These are phyloP conservation scores for Lonicera japonica DNA, from an alignment of 129 eudicot genomes.

Conservation along the genomic window DNA sequence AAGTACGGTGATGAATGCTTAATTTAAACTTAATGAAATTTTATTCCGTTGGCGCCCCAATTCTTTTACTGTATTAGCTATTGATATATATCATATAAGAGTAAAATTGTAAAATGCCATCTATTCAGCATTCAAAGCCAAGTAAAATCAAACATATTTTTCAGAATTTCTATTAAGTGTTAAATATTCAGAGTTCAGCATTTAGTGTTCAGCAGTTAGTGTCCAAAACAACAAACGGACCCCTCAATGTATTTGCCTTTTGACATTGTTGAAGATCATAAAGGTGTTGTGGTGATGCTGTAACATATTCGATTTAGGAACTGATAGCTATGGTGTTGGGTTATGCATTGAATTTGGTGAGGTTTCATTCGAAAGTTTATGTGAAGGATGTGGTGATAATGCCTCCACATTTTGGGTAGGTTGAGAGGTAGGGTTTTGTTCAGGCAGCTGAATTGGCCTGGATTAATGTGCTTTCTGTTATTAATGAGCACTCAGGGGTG, in stretches of 20 bases:
- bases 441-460: slow-evolving; percentile 88
- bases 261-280: slow-evolving; percentile 35
- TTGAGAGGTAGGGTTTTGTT: slow-evolving; percentile 70
- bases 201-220: too few species aligned
- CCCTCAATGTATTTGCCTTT: slow-evolving; percentile 52
- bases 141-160: too few species aligned
- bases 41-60: too few species aligned
- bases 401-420: slow-evolving; percentile 87
- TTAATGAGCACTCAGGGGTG: slow-evolving; percentile 90
- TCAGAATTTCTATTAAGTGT: too few species aligned
- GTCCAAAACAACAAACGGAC: too few species aligned
- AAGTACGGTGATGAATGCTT: too few species aligned
- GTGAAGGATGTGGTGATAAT: slow-evolving; percentile 86
- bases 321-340: slow-evolving; percentile 66
- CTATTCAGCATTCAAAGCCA: too few species aligned
- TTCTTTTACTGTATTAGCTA: too few species aligned
- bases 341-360: slow-evolving; percentile 62
- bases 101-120: too few species aligned
- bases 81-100: too few species aligned
- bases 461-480: slow-evolving; percentile 66
- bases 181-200: too few species aligned
- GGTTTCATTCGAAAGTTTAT: slow-evolving; percentile 54
- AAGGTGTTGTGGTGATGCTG: slow-evolving; percentile 49
- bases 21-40: too few species aligned
- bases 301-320: slow-evolving; percentile 71